Evolutionary conservation across 2,329 filamentous ascomycete species (phyloP).

Genomic region (Trichoderma sp.): DNA sequence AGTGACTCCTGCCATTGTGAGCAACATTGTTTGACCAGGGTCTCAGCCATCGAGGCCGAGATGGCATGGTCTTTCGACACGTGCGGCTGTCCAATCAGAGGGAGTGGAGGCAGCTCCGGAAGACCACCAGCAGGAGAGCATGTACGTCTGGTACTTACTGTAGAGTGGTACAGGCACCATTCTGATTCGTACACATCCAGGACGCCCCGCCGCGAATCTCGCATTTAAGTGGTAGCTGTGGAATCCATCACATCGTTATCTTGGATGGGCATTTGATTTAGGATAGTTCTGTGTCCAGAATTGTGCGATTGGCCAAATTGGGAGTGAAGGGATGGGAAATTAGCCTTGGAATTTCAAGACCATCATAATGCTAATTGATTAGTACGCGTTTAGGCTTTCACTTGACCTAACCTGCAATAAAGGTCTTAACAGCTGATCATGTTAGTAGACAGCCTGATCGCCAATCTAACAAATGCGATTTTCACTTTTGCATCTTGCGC

Average conservation of each 20-base stretch:
- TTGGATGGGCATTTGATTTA: background rate
- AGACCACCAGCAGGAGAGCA: background rate
- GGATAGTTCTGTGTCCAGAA: background rate
- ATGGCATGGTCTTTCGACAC: background rate
- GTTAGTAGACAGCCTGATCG: background rate
- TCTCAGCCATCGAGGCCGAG: background rate
- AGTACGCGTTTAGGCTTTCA: background rate
- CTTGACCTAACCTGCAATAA: background rate
- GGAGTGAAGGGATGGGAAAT: background rate
- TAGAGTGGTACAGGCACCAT: background rate
- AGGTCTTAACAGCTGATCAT: background rate
- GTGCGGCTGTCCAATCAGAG: background rate
- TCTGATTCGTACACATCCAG: background rate
- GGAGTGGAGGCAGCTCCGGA: background rate
- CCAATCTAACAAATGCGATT: background rate
- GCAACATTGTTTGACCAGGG: background rate
- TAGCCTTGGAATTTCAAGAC: background rate
- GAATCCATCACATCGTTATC: background rate
- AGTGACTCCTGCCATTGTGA: background rate
- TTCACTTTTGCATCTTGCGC: background rate
- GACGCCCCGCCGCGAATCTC: background rate
- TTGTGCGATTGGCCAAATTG: background rate
- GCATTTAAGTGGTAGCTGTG: background rate
- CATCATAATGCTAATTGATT: background rate
- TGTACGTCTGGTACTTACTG: background rate